phyloP scores from a whole-genome alignment of 78 protist genomes.

The Dictyostelium discoideum region DNA sequence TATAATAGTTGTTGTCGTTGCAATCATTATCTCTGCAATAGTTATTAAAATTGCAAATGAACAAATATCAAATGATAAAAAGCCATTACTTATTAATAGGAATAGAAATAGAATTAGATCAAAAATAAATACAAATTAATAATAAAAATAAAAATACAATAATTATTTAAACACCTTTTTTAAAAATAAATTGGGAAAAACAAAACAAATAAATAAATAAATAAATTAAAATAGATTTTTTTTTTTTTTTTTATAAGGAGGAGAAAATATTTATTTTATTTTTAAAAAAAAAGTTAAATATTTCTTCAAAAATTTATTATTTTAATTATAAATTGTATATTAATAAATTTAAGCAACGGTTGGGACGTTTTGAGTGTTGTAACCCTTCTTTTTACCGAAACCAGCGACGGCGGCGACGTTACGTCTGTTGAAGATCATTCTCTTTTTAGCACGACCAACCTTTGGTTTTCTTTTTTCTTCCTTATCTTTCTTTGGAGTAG shows the following conservation, averaged over 20 bases:
- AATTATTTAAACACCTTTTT: neutral
- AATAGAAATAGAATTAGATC: neutral
- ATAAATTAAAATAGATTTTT: neutral
- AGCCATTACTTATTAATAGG: slow-evolving; percentile 10
- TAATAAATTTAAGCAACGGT: slow-evolving; percentile 43
- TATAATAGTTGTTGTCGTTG: neutral
- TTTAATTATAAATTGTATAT: neutral
- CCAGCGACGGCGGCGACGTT: slow-evolving; percentile 89
- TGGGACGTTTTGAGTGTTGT: slow-evolving; percentile 86
- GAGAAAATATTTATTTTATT: slow-evolving; percentile 4
- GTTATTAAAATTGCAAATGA: neutral
- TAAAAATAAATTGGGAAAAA: neutral
- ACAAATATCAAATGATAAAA: neutral
- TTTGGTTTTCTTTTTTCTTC: slow-evolving; percentile 85
- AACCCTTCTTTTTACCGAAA: slow-evolving; percentile 88
- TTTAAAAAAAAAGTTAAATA: neutral
- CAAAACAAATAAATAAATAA: neutral
- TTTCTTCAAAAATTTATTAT: neutral
- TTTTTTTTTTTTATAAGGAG: neutral
- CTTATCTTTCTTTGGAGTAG: slow-evolving; percentile 94
- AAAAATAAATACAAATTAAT: neutral
- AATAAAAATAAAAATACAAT: neutral
- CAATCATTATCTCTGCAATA: neutral
- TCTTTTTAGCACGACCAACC: slow-evolving; percentile 94
- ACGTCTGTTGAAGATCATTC: slow-evolving; percentile 94